Base-by-base conservation (phyloP, 2,329 filamentous ascomycete genomes). In the Cryphonectria naterciae region DNA sequence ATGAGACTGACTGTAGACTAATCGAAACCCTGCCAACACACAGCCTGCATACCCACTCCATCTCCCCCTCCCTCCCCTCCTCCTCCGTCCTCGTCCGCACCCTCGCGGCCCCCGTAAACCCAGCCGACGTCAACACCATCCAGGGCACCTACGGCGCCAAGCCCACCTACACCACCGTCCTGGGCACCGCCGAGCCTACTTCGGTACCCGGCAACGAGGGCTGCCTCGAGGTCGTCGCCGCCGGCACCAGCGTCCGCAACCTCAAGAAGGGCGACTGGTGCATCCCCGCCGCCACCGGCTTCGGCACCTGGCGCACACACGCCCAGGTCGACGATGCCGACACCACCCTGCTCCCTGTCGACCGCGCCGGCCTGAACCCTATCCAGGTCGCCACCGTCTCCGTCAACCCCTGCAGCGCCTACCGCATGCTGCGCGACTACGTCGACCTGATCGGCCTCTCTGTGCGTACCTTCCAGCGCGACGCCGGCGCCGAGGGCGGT, bases 51-150 rank as follows among this genome's bases (percentile, higher is more conserved):
- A 87, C 84, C 0, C 90, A 95, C 83, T 93, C 92, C 75, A 93
- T 95, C 78, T 91, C 91, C 4, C 92, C 93, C 3, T 87, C 89
- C 4, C 88, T 94, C 74, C 91, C 93, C 64, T 80, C 84, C 46
- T 82, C 81, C 64, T 83, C 86, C 63, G 82, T 97, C 75, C 94
- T 95, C 68, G 85, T 99, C 72, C 93, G 94, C 80, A 91, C 96
- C 77, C 93, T 99, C 77, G 93, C 95, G 43, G 90, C 94, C 0
- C 94, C 96, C 70, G 93, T 99, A 81, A 99, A 99, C 84, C 96
- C 96, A 35, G 95, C 96, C 78, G 96, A 99, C 83, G 93, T 99
- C 81, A 99, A 99, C 85, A 95, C 95, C 77, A 93, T 99, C 77
- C 96, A 99, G 85, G 96, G 96, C 75, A 94, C 95, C 4, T 99